Evolutionary conservation across 371 early-diverging fungal species (phyloP).

Genomic region (Syncephalastrum racemosum): DNA sequence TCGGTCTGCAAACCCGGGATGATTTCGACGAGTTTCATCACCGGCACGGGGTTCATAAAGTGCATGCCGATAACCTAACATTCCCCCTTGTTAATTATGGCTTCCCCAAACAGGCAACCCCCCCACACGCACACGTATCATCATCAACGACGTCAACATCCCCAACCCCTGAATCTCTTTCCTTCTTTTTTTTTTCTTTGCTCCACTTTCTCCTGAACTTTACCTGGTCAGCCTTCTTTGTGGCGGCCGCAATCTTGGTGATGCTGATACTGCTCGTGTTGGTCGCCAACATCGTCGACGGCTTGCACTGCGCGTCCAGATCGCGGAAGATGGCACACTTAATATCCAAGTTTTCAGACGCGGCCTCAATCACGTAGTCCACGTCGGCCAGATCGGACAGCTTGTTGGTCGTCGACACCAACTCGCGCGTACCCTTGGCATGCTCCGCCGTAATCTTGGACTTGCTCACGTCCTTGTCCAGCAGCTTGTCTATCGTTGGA

Average conservation of each 20-base stretch:
- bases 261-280: slow-evolving; percentile 76
- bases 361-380: slow-evolving; percentile 95
- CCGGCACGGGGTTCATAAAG: slow-evolving; percentile 96
- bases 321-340: slow-evolving; percentile 84
- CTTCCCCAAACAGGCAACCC: background rate
- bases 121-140: background rate
- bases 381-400: slow-evolving; percentile 59
- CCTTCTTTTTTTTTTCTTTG: background rate
- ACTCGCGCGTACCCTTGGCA: slow-evolving; percentile 60
- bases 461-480: slow-evolving; percentile 90
- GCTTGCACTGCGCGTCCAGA: slow-evolving; percentile 68
- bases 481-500: slow-evolving; percentile 64
- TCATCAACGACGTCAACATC: background rate
- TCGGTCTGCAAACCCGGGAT: slow-evolving; percentile 93
- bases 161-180: background rate
- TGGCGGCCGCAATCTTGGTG: slow-evolving; percentile 91
- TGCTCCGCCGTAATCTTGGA: slow-evolving; percentile 83
- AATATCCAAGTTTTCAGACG: slow-evolving; percentile 87
- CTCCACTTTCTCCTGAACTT: background rate
- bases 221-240: slow-evolving; percentile 76
- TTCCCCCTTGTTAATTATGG: background rate
- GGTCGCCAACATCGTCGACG: slow-evolving; percentile 87
- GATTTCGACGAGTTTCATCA: slow-evolving; percentile 97
- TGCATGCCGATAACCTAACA: slow-evolving; percentile 85
- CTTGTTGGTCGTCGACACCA: slow-evolving; percentile 64